These are phyloP conservation scores for Plasmodium relictum DNA, from an alignment of 169 alveolate species.

Conservation along the genomic window DNA sequence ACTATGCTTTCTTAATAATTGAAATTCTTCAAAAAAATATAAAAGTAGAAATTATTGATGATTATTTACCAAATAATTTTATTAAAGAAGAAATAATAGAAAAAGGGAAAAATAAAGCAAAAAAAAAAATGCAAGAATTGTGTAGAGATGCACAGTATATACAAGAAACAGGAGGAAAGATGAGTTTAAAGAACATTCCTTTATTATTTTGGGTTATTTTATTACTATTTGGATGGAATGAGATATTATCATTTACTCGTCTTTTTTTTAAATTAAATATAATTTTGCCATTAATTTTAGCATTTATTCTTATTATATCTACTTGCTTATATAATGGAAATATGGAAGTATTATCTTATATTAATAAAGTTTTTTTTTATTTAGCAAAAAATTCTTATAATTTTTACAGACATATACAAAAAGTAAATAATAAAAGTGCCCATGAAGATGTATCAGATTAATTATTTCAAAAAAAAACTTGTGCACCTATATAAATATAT, in stretches of 20 bases:
- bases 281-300: slow-evolving; percentile 79
- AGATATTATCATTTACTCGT: slow-evolving; percentile 71
- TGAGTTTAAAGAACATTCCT: slow-evolving; percentile 86
- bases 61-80: slow-evolving; percentile 55
- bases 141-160: slow-evolving; percentile 79
- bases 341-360: slow-evolving; percentile 8
- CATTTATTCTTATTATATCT: slow-evolving; percentile 62
- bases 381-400: slow-evolving; percentile 52
- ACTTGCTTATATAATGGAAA: slow-evolving; percentile 79
- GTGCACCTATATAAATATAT: background rate
- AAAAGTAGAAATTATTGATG: slow-evolving; percentile 68
- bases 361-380: slow-evolving; percentile 38
- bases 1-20: slow-evolving; percentile 62
- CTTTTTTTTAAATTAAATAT: slow-evolving; percentile 80
- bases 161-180: slow-evolving; percentile 75
- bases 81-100: slow-evolving; percentile 64
- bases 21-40: slow-evolving; percentile 72
- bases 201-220: slow-evolving; percentile 83
- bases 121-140: slow-evolving; percentile 71
- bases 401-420: slow-evolving; percentile 57
- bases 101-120: slow-evolving; percentile 68
- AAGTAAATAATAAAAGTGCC: slow-evolving; percentile 1
- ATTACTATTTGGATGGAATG: slow-evolving; percentile 86
- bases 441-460: background rate
- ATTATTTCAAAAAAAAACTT: background rate